These are phyloP conservation scores for Phytophthora cryptogea DNA, from an alignment of 352 stramenopile species.

Conservation along the genomic window DNA sequence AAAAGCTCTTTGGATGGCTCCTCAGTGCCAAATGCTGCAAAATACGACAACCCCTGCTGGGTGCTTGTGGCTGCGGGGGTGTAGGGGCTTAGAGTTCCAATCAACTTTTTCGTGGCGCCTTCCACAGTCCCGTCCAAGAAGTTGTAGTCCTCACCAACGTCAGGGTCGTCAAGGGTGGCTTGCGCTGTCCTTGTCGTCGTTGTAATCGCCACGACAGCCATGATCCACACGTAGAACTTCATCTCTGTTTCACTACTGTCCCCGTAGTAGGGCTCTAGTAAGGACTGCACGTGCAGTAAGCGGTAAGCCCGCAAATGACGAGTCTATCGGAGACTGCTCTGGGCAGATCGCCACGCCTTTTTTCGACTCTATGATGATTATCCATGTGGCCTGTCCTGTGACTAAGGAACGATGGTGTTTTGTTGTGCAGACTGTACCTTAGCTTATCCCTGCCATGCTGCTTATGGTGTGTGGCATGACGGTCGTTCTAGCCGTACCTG, in stretches of 20 bases:
- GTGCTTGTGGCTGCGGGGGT: background rate
- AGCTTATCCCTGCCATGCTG: background rate
- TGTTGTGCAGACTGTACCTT: background rate
- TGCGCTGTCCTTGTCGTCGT: background rate
- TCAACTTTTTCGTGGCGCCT: slow-evolving; percentile 11
- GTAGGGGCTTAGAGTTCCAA: background rate
- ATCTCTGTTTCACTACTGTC: slow-evolving; percentile 1
- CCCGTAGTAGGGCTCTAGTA: background rate
- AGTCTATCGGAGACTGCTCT: background rate
- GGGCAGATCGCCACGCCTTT: background rate
- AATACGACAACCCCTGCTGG: slow-evolving; percentile 9
- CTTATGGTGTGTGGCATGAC: background rate
- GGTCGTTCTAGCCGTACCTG: no score
- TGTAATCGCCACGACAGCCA: background rate
- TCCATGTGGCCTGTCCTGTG: no score
- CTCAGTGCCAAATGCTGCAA: slow-evolving; percentile 43
- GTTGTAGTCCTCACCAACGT: slow-evolving; percentile 12
- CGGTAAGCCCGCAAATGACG: background rate
- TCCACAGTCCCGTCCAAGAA: slow-evolving; percentile 9
- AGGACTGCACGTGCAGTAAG: slow-evolving; percentile 1
- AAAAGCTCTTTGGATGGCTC: slow-evolving; percentile 44
- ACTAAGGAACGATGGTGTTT: background rate
- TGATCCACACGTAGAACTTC: slow-evolving; percentile 7
- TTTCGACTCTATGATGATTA: slow-evolving; percentile 2
- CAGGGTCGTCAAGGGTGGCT: slow-evolving; percentile 8